Percentiles rank a stretch among this genome's conserved stretches.
phyloP scores from a whole-genome alignment of 257 asterid species.

The Forsythia viridissima region DNA sequence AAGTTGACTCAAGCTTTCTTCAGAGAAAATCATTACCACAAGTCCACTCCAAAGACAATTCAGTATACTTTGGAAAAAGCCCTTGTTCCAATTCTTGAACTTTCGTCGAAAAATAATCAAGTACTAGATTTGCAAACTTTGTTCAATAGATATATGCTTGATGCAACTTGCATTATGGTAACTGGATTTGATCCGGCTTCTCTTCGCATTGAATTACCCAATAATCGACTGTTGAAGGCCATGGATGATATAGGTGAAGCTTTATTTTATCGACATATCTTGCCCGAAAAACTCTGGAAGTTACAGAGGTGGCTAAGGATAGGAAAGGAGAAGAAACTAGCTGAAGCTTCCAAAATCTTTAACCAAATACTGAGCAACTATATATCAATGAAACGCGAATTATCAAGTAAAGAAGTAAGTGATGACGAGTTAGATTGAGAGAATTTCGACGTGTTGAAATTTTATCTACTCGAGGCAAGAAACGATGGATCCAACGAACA shows the following conservation, averaged over 20 bases:
- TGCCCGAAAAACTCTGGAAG: slow-evolving; percentile 50
- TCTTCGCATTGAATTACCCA: slow-evolving; percentile 36
- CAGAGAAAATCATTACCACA: slow-evolving; percentile 27
- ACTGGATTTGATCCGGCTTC: slow-evolving; percentile 44
- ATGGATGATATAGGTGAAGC: slow-evolving; percentile 55
- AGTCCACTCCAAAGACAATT: slow-evolving; percentile 24
- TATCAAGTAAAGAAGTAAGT: not conserved
- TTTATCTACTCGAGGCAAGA: slow-evolving; percentile 18
- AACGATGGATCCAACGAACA: slow-evolving; percentile 5
- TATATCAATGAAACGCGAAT: slow-evolving; percentile 13
- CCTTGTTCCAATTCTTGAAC: slow-evolving; percentile 43
- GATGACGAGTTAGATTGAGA: slow-evolving; percentile 8
- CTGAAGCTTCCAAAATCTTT: slow-evolving; percentile 25
- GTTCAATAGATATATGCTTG: slow-evolving; percentile 53
- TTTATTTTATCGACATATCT: slow-evolving; percentile 39
- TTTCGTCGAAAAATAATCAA: not conserved
- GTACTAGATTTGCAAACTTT: slow-evolving; percentile 38
- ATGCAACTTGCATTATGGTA: slow-evolving; percentile 43
- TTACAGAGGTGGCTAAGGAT: slow-evolving; percentile 36
- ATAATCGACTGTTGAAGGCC: slow-evolving; percentile 31
- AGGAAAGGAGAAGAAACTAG: slow-evolving; percentile 44
- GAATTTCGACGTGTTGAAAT: slow-evolving; percentile 43
- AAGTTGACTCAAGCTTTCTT: slow-evolving; percentile 38
- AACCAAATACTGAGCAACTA: slow-evolving; percentile 12
- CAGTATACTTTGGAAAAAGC: slow-evolving; percentile 26